Conservation (phyloP, 1,284 basidiomycete genomes). For the Rugosomyces carneus region DNA sequence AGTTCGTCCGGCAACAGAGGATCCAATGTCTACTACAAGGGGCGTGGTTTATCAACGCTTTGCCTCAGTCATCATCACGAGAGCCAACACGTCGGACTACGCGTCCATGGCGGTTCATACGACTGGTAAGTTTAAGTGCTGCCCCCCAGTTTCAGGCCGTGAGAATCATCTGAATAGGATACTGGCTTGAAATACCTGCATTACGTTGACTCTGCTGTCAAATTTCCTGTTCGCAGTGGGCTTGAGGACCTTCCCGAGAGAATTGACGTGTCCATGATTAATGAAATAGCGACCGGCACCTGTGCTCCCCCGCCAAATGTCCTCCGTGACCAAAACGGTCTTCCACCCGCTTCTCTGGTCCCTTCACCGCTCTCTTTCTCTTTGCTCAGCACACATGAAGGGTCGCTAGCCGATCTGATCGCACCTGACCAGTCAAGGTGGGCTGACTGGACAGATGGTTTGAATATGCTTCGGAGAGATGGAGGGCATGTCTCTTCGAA, state of each 20-base stretch:
- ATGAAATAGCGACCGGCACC: slow-evolving; percentile 75
- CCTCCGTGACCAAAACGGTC: slow-evolving; percentile 51
- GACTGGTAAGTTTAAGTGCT: slow-evolving; percentile 44
- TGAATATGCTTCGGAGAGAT: slow-evolving; percentile 81
- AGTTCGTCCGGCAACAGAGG: slow-evolving; percentile 88
- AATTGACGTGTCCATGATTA: slow-evolving; percentile 76
- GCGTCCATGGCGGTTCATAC: slow-evolving; percentile 73
- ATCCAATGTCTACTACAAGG: slow-evolving; percentile 84
- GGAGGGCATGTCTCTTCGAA: slow-evolving; percentile 77
- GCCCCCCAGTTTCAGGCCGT: neutral
- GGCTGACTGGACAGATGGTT: slow-evolving; percentile 95
- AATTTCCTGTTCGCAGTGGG: slow-evolving; percentile 73
- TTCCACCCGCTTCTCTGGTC: slow-evolving; percentile 44
- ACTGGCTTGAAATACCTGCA: slow-evolving; percentile 74
- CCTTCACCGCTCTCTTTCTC: slow-evolving; percentile 79
- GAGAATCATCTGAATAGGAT: slow-evolving; percentile 40
- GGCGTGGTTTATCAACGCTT: slow-evolving; percentile 85
- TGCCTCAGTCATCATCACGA: slow-evolving; percentile 46
- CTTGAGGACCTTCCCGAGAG: slow-evolving; percentile 83
- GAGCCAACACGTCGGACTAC: slow-evolving; percentile 50
- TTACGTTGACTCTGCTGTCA: slow-evolving; percentile 74
- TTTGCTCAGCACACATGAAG: slow-evolving; percentile 64
- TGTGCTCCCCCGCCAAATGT: slow-evolving; percentile 64
- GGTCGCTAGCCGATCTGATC: slow-evolving; percentile 80
- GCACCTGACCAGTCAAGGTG: slow-evolving; percentile 81